Base-by-base conservation (phyloP, 2,329 filamentous ascomycete species). In the Beauveria medogensis region DNA sequence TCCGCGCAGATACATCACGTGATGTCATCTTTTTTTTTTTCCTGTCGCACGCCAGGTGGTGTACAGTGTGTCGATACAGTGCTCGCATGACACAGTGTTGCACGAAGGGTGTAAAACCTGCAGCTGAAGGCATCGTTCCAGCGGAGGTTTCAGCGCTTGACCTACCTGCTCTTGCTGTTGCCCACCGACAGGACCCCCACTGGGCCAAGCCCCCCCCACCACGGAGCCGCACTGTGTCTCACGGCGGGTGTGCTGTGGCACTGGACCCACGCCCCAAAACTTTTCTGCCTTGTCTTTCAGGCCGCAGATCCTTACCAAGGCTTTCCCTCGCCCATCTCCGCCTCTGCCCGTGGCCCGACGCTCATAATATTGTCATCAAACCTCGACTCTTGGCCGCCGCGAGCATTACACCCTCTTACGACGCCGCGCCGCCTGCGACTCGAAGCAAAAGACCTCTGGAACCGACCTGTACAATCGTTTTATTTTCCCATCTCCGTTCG, bases 241-340 rank as follows among this genome's bases (percentile, higher is more conserved):
- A 52, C 34, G 8, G 40, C 34, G 14, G 40, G 41, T 44, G 55
- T 55, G 47, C 56, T 59, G 50, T 47, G 50, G n/a, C 37, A 54
- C 37, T 59, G 14, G 26, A 40, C 10, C 41, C 57, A 59, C 50
- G 28, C 24, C 57, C 56, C 18, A n/a, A 43, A 26, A 28, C 28
- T 28, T 40, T 54, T 28, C 12, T 61, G 52, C 65, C 59, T 67
- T 53, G 58, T 55, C 34, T 62, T 54, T 62, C 62, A 63, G 65
- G 63, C 62, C 8, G 28, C 63, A 52, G 54, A 20, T 22, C 46
- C 59, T 61, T 51, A 40, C 59, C 40, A 41, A 16, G 14, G 10
- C 37, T 22, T 50, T 55, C 18, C 53, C 53, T 34, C 54, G 28
- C 53, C 52, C 59, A 37, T 61, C 59, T 61, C 59, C 53, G 52